A percentile compares a stretch with the other conserved stretches of the same genome.
Evolutionary conservation across 306 rosid species (phyloP).

Genomic region (Purshia tridentata): DNA sequence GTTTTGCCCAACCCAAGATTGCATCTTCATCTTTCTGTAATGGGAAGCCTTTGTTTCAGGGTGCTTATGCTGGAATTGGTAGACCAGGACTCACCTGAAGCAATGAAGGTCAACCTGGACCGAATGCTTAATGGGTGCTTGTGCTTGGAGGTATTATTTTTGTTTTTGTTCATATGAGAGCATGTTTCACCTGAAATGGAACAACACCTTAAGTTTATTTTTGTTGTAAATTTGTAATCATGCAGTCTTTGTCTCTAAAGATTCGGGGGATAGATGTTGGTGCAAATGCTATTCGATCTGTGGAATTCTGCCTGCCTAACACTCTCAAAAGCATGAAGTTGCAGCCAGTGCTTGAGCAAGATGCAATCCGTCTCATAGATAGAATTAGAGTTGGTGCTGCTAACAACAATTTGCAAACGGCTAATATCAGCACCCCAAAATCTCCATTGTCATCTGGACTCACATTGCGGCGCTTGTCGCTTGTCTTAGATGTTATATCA

Average conservation of each 20-base stretch:
- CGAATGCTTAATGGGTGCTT: constrained; percentile 23
- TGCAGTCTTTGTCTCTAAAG: constrained; percentile 28
- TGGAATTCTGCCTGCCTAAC: constrained; percentile 25
- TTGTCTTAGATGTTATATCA: constrained; percentile 29
- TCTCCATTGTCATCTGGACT: constrained; percentile 12
- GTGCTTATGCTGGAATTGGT: constrained; percentile 32
- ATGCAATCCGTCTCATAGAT: constrained; percentile 10
- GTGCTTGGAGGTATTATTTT: constrained; percentile 21
- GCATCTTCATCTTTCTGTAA: background rate
- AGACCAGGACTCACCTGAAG: constrained; percentile 17
- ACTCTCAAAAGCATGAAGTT: constrained; percentile 30
- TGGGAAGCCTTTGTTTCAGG: constrained; percentile 3
- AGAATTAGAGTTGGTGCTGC: constrained; percentile 9
- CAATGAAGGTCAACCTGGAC: constrained; percentile 17
- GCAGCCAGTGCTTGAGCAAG: constrained; percentile 28
- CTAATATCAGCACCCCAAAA: background rate
- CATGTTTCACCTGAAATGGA: background rate
- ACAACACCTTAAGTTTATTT: background rate
- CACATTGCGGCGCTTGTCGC: constrained; percentile 30
- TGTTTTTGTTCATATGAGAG: background rate
- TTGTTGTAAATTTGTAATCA: background rate
- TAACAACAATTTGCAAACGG: constrained; percentile 4
- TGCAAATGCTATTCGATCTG: background rate
- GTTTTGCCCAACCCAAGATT: background rate
- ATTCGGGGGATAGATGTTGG: constrained; percentile 31